A percentile compares a stretch with the other conserved stretches of the same genome.
Evolutionary conservation across 805 yeast species (phyloP).

Genomic region (Saccharomycopsis amapae): DNA sequence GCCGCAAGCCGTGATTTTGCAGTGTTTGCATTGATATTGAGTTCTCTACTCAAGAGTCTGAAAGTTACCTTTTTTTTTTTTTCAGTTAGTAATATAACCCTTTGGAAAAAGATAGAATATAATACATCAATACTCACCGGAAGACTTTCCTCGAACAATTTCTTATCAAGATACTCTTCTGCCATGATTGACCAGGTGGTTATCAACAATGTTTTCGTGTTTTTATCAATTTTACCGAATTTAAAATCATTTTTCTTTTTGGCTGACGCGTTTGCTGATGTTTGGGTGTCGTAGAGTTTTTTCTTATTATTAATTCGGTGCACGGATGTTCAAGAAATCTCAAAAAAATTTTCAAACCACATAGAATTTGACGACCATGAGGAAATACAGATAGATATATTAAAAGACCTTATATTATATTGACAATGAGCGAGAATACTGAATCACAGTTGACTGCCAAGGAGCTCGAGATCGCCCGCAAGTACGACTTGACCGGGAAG

Average conservation of each 20-base stretch:
- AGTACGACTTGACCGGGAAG: conserved; percentile 48
- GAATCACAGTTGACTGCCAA: conserved; percentile 23
- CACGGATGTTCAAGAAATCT: background rate
- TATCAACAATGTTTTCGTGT: too few relatives aligned
- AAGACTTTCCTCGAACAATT: conserved; percentile 1
- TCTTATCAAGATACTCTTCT: background rate
- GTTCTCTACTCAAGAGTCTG: conserved; percentile 34
- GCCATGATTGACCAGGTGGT: too few relatives aligned
- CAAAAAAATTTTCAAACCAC: background rate
- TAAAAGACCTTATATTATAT: conserved; percentile 19
- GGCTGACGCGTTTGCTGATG: too few relatives aligned
- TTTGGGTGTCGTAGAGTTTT: too few relatives aligned
- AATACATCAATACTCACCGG: background rate
- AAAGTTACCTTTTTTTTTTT: conserved; percentile 31
- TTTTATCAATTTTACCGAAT: too few relatives aligned
- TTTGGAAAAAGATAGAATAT: background rate
- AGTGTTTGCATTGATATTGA: conserved; percentile 31
- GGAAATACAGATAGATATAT: background rate
- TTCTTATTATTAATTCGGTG: too few relatives aligned
- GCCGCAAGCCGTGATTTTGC: conserved; percentile 36
- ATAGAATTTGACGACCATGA: background rate
- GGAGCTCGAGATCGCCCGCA: conserved; percentile 37
- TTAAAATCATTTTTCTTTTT: too few relatives aligned
- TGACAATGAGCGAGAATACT: conserved; percentile 15
- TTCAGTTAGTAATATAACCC: background rate